Conservation (phyloP, 2,329 filamentous ascomycete genomes). For the Rhynchosporium graminicola region DNA sequence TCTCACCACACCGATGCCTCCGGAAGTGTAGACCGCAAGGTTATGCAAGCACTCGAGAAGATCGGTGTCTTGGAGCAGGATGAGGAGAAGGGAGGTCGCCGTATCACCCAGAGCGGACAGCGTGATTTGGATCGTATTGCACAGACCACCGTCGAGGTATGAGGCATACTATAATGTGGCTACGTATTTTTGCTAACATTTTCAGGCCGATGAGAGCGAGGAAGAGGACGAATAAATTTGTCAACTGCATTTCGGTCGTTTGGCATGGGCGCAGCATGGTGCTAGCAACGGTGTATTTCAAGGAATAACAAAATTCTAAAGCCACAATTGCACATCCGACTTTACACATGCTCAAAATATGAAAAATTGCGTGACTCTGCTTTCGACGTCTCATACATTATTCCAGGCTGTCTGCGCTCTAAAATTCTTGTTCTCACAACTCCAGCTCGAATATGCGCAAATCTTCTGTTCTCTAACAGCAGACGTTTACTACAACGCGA, state of each 20-base stretch:
- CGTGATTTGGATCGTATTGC: slow-evolving; percentile 96
- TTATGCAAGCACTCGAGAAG: slow-evolving; percentile 97
- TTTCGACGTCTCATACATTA: too few species aligned
- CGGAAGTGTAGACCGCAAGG: slow-evolving; percentile 95
- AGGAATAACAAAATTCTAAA: slow-evolving; percentile 22
- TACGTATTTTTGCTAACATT: neutral
- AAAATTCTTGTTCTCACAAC: too few species aligned
- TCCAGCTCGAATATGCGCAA: too few species aligned
- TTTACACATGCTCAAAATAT: neutral
- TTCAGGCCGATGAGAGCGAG: slow-evolving; percentile 20
- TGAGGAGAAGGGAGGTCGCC: slow-evolving; percentile 97
- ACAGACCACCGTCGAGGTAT: slow-evolving; percentile 75
- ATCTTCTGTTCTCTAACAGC: too few species aligned
- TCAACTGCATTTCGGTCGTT: slow-evolving; percentile 18
- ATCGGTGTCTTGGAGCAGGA: slow-evolving; percentile 97
- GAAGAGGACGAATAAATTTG: slow-evolving; percentile 24
- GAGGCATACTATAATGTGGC: slow-evolving; percentile 55
- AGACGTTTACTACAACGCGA: too few species aligned
- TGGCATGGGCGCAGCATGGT: slow-evolving; percentile 19
- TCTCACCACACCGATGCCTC: slow-evolving; percentile 95
- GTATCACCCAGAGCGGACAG: slow-evolving; percentile 97
- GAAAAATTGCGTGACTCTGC: too few species aligned
- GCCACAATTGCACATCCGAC: slow-evolving; percentile 12
- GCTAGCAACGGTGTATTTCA: slow-evolving; percentile 23
- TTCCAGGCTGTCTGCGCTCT: too few species aligned